Evolutionary conservation across 768 basidiomycete genomes (phyloP).

Genomic region (Kwoniella bestiolae): DNA sequence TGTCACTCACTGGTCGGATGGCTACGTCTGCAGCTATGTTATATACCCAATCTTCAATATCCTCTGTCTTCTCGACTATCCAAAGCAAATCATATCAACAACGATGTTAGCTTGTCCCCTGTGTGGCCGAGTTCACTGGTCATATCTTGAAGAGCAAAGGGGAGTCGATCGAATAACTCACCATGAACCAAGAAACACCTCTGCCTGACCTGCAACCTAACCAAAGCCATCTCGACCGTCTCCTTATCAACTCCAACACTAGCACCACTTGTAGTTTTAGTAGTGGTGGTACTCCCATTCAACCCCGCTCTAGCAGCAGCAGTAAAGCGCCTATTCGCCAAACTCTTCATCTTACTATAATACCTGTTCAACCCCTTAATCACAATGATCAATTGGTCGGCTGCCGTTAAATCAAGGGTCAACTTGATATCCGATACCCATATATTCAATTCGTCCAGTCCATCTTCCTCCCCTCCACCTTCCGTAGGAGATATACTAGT

Average conservation of each 20-base stretch:
- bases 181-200: slow-evolving; percentile 51
- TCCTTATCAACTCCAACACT: slow-evolving; percentile 30
- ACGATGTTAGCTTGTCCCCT: not conserved
- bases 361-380: slow-evolving; percentile 52
- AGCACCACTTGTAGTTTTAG: not conserved
- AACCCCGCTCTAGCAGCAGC: slow-evolving; percentile 45
- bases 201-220: slow-evolving; percentile 50
- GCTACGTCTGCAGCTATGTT: slow-evolving; percentile 53
- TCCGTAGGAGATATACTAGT: not conserved
- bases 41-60: slow-evolving; percentile 52
- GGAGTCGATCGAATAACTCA: slow-evolving; percentile 27
- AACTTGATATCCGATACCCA: slow-evolving; percentile 37
- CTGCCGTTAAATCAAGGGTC: slow-evolving; percentile 22
- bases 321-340: slow-evolving; percentile 42
- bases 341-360: slow-evolving; percentile 42
- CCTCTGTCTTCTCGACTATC: slow-evolving; percentile 54
- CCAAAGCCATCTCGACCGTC: slow-evolving; percentile 48
- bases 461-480: not conserved
- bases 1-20: slow-evolving; percentile 46
- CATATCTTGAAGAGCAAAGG: not conserved
- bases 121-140: not conserved
- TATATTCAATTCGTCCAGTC: slow-evolving; percentile 19
- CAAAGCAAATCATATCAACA: not conserved
- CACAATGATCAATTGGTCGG: slow-evolving; percentile 48
- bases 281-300: not conserved